Evolutionary conservation across 805 yeast genomes (phyloP).

Genomic region (Spathaspora arborariae): DNA sequence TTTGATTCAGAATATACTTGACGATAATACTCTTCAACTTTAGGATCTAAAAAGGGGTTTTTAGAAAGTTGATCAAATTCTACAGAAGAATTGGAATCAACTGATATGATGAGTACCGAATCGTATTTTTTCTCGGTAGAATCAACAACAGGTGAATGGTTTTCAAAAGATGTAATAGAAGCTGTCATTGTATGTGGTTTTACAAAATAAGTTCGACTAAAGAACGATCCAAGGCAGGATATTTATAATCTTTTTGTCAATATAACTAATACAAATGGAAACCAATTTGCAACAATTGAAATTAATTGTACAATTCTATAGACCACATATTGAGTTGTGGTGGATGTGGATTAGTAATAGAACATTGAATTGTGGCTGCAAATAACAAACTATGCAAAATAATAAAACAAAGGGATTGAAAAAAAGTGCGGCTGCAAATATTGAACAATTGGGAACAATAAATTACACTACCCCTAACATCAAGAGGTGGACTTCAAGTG

Average conservation of each 20-base stretch:
- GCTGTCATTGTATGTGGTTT: neutral
- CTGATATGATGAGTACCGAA: neutral
- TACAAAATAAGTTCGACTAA: neutral
- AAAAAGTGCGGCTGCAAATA: neutral
- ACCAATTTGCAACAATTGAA: neutral
- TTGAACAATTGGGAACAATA: neutral
- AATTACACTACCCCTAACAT: too few species aligned
- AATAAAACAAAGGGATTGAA: neutral
- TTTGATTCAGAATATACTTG: conserved; percentile 17
- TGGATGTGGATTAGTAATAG: neutral
- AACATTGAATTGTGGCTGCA: neutral
- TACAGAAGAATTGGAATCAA: conserved; percentile 1
- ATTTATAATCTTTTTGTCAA: neutral
- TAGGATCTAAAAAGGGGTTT: conserved; percentile 9
- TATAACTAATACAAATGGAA: neutral
- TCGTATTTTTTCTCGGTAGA: neutral
- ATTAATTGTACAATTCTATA: neutral
- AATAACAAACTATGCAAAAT: neutral
- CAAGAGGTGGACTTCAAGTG: neutral
- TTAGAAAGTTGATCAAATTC: conserved; percentile 1
- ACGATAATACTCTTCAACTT: conserved; percentile 8
- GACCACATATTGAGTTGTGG: neutral
- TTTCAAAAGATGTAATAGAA: neutral
- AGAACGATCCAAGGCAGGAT: neutral
- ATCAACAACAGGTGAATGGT: neutral